Conservation (phyloP, 2,329 filamentous ascomycete genomes). For the Pyrenophora tritici-repentis region DNA sequence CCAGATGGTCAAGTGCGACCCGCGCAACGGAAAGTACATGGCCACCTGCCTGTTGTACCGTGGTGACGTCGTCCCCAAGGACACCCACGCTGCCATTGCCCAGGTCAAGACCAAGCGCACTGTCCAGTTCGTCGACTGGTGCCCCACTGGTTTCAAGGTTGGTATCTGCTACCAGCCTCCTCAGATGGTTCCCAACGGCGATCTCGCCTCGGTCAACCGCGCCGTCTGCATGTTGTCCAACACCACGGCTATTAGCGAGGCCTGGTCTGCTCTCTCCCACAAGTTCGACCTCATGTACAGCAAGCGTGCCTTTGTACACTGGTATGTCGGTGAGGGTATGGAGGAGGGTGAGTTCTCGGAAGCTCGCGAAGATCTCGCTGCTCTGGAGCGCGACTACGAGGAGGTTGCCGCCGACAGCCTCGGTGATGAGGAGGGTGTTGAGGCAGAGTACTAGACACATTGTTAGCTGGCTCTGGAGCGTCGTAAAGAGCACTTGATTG, state of each 20-base stretch:
- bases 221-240: constrained; percentile 99
- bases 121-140: constrained; percentile 99
- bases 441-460: constrained; percentile 82
- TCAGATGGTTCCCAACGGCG: constrained; percentile 93
- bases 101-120: constrained; percentile 99
- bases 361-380: constrained; percentile 96
- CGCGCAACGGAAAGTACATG: constrained; percentile 99
- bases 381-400: constrained; percentile 94
- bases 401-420: constrained; percentile 95
- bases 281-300: constrained; percentile 99
- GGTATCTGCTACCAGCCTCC: constrained; percentile 99
- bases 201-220: constrained; percentile 96
- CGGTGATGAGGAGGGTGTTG: constrained; percentile 80
- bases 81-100: constrained; percentile 88
- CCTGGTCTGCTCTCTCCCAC: constrained; percentile 92
- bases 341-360: constrained; percentile 99
- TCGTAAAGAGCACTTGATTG: constrained; percentile 19
- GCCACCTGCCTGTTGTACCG: constrained; percentile 97
- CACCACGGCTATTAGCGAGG: constrained; percentile 97
- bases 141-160: constrained; percentile 99
- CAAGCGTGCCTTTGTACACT: constrained; percentile 99
- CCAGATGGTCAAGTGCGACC: constrained; percentile 99
- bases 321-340: constrained; percentile 99
- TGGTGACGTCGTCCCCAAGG: constrained; percentile 96
- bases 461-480: constrained; percentile 22